phyloP scores from a whole-genome alignment of 1,139 yeast genomes.

The Debaryomyces robertsiae region DNA sequence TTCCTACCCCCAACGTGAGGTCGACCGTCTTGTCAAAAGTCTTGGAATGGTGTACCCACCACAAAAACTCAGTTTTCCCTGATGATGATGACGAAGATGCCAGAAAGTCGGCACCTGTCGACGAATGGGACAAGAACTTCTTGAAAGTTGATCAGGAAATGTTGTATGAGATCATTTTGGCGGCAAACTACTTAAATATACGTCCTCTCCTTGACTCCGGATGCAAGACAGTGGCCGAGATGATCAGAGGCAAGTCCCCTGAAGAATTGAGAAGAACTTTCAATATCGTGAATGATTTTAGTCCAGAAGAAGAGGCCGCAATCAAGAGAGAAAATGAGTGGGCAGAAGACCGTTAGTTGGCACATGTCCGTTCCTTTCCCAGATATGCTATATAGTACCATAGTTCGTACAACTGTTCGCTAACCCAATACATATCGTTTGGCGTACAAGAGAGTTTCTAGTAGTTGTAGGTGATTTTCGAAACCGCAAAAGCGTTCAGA shows the following conservation, averaged over 20 bases:
- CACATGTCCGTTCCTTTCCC: background rate
- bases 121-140: conserved; percentile 96
- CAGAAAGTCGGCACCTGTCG: conserved; percentile 81
- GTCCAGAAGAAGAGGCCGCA: conserved; percentile 98
- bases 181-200: conserved; percentile 94
- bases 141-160: conserved; percentile 97
- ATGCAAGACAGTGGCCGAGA: conserved; percentile 96
- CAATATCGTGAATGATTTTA: conserved; percentile 93
- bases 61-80: conserved; percentile 79
- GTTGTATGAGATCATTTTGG: conserved; percentile 93
- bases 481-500: too few species aligned
- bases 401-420: background rate
- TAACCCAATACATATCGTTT: background rate
- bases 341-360: conserved; percentile 89
- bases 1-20: conserved; percentile 91
- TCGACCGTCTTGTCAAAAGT: conserved; percentile 87
- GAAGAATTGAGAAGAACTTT: conserved; percentile 96
- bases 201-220: conserved; percentile 93
- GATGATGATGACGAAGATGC: conserved; percentile 78
- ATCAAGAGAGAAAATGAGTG: conserved; percentile 97
- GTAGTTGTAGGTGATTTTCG: too few species aligned
- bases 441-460: too few species aligned
- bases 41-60: conserved; percentile 97
- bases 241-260: conserved; percentile 95
- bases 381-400: background rate